Evolutionary conservation across 768 basidiomycete genomes (phyloP), one percentile per base, ranked within the genome.

Genomic region (Lactarius indigo): DNA sequence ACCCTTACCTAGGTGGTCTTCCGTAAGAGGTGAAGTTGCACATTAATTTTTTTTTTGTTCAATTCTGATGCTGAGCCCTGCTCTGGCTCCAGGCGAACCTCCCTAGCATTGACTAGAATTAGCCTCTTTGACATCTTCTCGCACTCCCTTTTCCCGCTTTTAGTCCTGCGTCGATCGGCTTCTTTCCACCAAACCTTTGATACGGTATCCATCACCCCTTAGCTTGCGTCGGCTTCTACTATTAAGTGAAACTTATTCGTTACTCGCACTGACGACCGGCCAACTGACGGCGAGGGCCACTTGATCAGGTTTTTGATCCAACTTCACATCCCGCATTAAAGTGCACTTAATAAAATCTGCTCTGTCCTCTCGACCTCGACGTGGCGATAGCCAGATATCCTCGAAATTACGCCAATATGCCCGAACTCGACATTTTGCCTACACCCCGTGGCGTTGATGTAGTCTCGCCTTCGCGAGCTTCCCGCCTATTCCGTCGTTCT

Each of bases 261-360:
- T 81, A 82, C 84, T 86, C 85, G 81, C 81, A 85, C 78, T 77
- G 78, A 73, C 83, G 82, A 79, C 81, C 84, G 84, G 85, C 78
- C 76, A 70, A 59, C 69, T 78, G 80, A 84, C 87, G 89, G 89
- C 83, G 35, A 37, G 35, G 85, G 86, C 78, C 85, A 85, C 86
- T 86, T 87, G 87, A 83, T 80, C 77, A 78, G 76, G 82, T 79
- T 79, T 79, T 79, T 69, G 64, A 64, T 20, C 57, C 57, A 72
- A 64, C 75, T 75, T 57, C 18, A 47, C 39, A 18, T 39, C 42
- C 37, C 61, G 23, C 41, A 23, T 23, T 15, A 17, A 60, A 20
- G 26, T 26, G 50, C 50, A 54, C 41, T 47, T 23, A 20, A 59
- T n/a, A 23, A 50, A 23, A 31, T 20, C 0, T 12, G 18, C 68